Base-by-base conservation (phyloP, 306 rosid species). In the Albizia julibrissin region DNA sequence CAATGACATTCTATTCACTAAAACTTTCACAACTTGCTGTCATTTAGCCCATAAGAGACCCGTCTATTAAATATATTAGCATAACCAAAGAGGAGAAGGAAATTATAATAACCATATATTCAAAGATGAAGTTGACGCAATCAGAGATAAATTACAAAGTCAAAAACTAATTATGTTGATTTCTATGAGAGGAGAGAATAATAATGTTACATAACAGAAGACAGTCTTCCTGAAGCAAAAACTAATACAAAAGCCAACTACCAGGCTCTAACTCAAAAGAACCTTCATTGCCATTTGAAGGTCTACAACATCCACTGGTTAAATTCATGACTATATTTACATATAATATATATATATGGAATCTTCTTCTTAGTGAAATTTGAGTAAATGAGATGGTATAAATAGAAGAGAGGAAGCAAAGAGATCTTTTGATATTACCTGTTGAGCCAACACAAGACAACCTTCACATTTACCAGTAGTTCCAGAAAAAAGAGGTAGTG, bases 401-500 rank as follows among this genome's bases (percentile, higher is more conserved):
- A n/a, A 74, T 66, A 74, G 76, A 83, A 58, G 26, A 24, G 74
- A 29, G 64, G 81, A 80, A 74, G 44, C 33, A 80, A 81, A 78
- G 62, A 37, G 68, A 73, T 77, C 65, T 56, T 14, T 68, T 66
- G 69, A 75, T 42, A 52, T 79, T 87, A 96, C 99, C 99, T 96
- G 99, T 69, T 93, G 99, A 62, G 98, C 99, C 84, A 96, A 46
- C 82, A 96, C 97, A 69, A 93, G 81, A 56, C 90, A 84, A 58
- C 99, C 98, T 85, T 94, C 91, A 82, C 94, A 92, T 93, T 81
- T 93, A 72, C 89, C 94, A 68, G 89, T 87, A 81, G 83, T 93
- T 61, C 90, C 99, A 43, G 89, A 80, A 77, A 96, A 86, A 21
- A 96, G 92, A 82, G 99, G 99, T 86, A 81, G 84, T 37, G 95